Conservation (phyloP, 23 red algal genomes). For the Chondrus crispus region DNA sequence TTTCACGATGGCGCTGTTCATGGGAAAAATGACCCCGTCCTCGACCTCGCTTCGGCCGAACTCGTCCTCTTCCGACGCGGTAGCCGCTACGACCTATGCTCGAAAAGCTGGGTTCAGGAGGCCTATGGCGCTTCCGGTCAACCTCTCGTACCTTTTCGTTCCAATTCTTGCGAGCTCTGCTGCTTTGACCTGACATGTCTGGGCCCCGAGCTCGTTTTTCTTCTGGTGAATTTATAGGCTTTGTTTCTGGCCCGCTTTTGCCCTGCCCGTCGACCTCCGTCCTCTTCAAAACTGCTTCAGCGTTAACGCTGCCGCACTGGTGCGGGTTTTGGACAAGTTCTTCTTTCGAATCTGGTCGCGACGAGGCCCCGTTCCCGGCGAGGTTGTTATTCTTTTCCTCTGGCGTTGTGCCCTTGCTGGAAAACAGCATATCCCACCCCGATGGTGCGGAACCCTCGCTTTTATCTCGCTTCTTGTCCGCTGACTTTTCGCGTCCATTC, state of each 20-base stretch:
- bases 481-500: not conserved
- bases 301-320: too few species aligned
- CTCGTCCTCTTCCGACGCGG: not conserved
- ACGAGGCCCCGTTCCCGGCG: too few species aligned
- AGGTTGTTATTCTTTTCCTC: too few species aligned
- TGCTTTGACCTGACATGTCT: not conserved
- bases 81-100: not conserved
- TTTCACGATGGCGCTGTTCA: too few species aligned
- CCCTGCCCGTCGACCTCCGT: not conserved
- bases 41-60: not conserved
- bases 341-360: too few species aligned
- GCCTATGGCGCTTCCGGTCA: not conserved
- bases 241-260: not conserved
- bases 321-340: too few species aligned
- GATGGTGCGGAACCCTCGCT: constrained; percentile 11
- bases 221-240: not conserved
- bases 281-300: not conserved
- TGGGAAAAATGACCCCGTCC: not conserved
- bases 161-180: not conserved
- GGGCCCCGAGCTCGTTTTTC: not conserved
- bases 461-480: not conserved
- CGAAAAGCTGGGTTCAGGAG: not conserved
- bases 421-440: constrained; percentile 55
- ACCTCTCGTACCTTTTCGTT: not conserved
- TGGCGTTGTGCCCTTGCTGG: not conserved